Evolutionary conservation across 2,329 filamentous ascomycete genomes (phyloP).

Genomic region (Peltaster fructicola): DNA sequence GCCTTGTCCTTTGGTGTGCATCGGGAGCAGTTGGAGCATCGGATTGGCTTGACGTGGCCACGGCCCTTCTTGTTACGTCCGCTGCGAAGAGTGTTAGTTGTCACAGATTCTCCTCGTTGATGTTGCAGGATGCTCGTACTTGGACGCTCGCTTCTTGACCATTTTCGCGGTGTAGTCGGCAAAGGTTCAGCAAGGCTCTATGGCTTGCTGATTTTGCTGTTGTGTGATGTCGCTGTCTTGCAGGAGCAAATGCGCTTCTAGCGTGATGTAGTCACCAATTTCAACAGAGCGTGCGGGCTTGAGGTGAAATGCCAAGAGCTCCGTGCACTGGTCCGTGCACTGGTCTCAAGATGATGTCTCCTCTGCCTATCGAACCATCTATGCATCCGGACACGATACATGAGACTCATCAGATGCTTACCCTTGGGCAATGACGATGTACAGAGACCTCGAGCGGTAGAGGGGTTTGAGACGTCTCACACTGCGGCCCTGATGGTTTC

Average conservation of each 20-base stretch:
- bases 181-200: conserved; percentile 8
- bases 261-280: conserved; percentile 1
- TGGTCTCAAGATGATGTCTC: no score
- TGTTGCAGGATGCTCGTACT: conserved; percentile 33
- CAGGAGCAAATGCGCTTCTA: conserved; percentile 1
- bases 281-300: neutral
- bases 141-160: conserved; percentile 62
- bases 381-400: no score
- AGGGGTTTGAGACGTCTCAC: no score
- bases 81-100: conserved; percentile 36
- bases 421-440: no score
- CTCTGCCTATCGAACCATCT: no score
- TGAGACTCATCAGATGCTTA: no score
- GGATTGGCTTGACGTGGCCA: conserved; percentile 99
- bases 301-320: no score
- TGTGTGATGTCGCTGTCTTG: conserved; percentile 6
- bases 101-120: conserved; percentile 7
- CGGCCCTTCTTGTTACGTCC: conserved; percentile 99
- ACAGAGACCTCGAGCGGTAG: no score
- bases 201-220: conserved; percentile 11
- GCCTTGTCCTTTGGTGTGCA: conserved; percentile 98
- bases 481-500: no score
- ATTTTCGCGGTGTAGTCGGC: conserved; percentile 39
- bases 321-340: no score
- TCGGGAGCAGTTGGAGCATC: conserved; percentile 68